These are phyloP conservation scores for Waltergamsia citrina DNA, from an alignment of 2,329 filamentous ascomycete species.

Conservation along the genomic window DNA sequence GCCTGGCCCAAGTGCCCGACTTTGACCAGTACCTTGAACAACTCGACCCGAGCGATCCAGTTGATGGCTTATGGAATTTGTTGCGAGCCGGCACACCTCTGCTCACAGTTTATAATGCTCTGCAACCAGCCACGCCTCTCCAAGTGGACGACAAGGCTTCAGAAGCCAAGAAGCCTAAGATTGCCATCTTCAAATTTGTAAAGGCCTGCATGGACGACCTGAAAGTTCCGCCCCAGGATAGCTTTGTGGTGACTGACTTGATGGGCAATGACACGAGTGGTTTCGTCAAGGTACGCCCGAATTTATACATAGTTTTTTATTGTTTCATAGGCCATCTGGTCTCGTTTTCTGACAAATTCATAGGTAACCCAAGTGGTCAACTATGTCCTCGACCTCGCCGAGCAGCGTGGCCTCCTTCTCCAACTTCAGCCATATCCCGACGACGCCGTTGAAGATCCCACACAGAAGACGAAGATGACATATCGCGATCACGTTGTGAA, in stretches of 20 bases:
- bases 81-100: constrained; percentile 78
- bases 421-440: constrained; percentile 49
- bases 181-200: constrained; percentile 86
- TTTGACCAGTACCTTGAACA: constrained; percentile 69
- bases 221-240: constrained; percentile 68
- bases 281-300: constrained; percentile 71
- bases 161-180: constrained; percentile 73
- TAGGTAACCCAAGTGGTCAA: constrained; percentile 87
- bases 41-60: constrained; percentile 64
- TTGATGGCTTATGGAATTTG: constrained; percentile 83
- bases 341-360: background rate
- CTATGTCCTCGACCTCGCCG: constrained; percentile 77
- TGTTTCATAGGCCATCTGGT: no score
- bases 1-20: constrained; percentile 72
- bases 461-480: constrained; percentile 57
- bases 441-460: constrained; percentile 32
- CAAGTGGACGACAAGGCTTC: constrained; percentile 48
- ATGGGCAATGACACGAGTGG: constrained; percentile 93
- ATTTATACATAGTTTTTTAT: no score
- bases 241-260: constrained; percentile 85
- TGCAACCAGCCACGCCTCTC: constrained; percentile 61
- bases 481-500: constrained; percentile 81
- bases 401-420: constrained; percentile 65
- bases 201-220: constrained; percentile 80
- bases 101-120: constrained; percentile 79